Evolutionary conservation across 2,329 filamentous ascomycete species (phyloP).

Genomic region (Phialocephala sp.): DNA sequence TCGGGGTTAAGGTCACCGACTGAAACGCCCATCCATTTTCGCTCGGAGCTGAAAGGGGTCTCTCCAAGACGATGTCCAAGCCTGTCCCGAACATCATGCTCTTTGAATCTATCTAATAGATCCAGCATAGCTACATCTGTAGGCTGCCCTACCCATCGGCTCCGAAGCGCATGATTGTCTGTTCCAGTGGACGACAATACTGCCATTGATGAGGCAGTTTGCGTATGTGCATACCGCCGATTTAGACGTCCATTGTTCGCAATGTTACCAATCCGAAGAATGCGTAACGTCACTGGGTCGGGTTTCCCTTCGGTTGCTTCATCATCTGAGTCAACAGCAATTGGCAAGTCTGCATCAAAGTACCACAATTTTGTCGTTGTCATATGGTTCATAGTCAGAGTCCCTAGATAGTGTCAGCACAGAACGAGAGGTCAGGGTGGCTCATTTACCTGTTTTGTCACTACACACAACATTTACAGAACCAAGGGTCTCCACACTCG

Average conservation of each 20-base stretch:
- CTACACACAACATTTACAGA: constrained; percentile 99
- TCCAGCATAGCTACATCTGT: constrained; percentile 98
- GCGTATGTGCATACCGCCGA: constrained; percentile 70
- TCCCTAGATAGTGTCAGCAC: constrained; percentile 59
- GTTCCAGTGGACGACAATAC: constrained; percentile 82
- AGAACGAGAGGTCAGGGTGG: constrained; percentile 4
- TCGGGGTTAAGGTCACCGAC: constrained; percentile 58
- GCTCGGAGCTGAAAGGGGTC: constrained; percentile 93
- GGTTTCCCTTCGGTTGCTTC: constrained; percentile 62
- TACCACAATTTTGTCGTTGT: constrained; percentile 97
- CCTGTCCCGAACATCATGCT: constrained; percentile 87
- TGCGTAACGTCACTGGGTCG: constrained; percentile 76
- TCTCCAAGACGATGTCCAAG: constrained; percentile 84
- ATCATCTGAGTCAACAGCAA: constrained; percentile 57
- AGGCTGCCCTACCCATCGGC: constrained; percentile 94
- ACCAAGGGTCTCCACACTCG: constrained; percentile 95
- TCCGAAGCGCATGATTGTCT: constrained; percentile 69
- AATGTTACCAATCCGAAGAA: constrained; percentile 92
- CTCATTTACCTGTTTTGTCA: constrained; percentile 80
- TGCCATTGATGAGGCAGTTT: constrained; percentile 74
- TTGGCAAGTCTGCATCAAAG: constrained; percentile 67
- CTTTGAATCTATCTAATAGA: constrained; percentile 85
- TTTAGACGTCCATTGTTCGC: constrained; percentile 91
- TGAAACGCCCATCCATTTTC: constrained; percentile 99
- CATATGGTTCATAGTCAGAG: constrained; percentile 97